Base-by-base conservation (phyloP, 331 rosid genomes). In the Phaseolus coccineus region DNA sequence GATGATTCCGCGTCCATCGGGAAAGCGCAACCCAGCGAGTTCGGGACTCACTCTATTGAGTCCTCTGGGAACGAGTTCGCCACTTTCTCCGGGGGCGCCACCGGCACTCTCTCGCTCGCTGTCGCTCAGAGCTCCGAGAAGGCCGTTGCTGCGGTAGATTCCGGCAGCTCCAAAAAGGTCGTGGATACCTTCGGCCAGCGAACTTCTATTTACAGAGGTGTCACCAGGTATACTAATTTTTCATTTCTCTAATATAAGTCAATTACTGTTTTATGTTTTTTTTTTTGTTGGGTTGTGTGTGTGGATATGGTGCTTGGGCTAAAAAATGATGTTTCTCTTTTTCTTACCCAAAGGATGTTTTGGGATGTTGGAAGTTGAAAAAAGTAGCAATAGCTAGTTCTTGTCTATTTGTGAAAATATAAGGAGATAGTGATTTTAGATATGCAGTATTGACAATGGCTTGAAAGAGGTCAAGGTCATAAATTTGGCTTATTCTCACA, bases 191-290 rank as follows among this genome's bases (percentile, higher is more conserved):
- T 93, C 63, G 99, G 99, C 19, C 99, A 96, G 82, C 69, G 99
- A 79, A 96, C 99, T 74, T 96, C 99, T 4, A 96, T 96, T 80
- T 96, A 93, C 91, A 83, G 99, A 84, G 99, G 99, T 0, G 98
- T 96, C 16, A 96, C 99, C 6, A 89, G 99, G 99, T 95, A 74
- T 3, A 52, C 19, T 4, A 4, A 14, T 22, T 57, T 39, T 14
- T 8, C 1, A 5, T 61, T 13, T 63, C 7, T 30, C 12, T 3
- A 0, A 42, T 42, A 42, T 9, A 9, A 4, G 2, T 27, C 9
- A 5, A 25, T 52, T 25, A 31, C n/a, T 7, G 35, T 65, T 22
- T 42, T 3, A 13, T 13, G 8, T 39, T 46, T 31, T 47, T 2
- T 0, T 50, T 13, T 39, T 31, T 6, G 8, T 2, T 37, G 7